Percentiles rank a stretch among this genome's conserved stretches.
Evolutionary conservation across 2,329 filamentous ascomycete species (phyloP).

Genomic region (Parascedosporium putredinis): DNA sequence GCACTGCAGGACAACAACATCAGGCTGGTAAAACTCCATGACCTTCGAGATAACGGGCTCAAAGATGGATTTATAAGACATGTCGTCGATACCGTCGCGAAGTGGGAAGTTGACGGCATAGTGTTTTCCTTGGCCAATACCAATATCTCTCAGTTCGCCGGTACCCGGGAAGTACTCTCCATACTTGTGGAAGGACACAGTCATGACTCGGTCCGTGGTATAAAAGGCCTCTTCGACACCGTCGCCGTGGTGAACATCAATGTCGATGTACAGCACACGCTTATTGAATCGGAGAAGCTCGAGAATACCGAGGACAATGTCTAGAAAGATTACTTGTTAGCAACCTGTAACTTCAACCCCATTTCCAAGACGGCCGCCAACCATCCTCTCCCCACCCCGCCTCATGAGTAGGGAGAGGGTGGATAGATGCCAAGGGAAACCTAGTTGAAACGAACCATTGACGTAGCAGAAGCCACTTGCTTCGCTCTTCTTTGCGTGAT

Average conservation of each 20-base stretch:
- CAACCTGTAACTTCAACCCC: background rate
- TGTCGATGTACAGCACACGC: conserved; percentile 95
- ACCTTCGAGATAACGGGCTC: conserved; percentile 79
- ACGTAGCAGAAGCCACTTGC: conserved; percentile 98
- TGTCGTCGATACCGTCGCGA: conserved; percentile 83
- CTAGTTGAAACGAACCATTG: conserved; percentile 52
- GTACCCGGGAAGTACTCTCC: conserved; percentile 94
- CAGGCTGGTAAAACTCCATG: conserved; percentile 78
- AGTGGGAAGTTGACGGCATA: conserved; percentile 88
- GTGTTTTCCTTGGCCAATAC: conserved; percentile 78
- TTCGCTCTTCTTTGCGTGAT: conserved; percentile 95
- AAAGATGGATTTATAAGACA: conserved; percentile 83
- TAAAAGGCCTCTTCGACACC: conserved; percentile 92
- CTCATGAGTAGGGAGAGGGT: background rate
- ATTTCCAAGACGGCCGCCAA: too few relatives aligned
- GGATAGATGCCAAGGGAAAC: too few relatives aligned
- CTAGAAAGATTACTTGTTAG: conserved; percentile 29
- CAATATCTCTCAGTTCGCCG: conserved; percentile 75
- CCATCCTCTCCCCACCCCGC: too few relatives aligned
- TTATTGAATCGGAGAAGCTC: conserved; percentile 84
- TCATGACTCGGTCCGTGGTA: conserved; percentile 86
- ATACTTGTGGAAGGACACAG: conserved; percentile 91
- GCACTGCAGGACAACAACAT: conserved; percentile 90
- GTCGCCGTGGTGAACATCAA: conserved; percentile 89
- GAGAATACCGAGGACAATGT: conserved; percentile 92